Evolutionary conservation across 2,329 filamentous ascomycete genomes (phyloP), one percentile per base, ranked within the genome.

Genomic region (Venturia effusa): DNA sequence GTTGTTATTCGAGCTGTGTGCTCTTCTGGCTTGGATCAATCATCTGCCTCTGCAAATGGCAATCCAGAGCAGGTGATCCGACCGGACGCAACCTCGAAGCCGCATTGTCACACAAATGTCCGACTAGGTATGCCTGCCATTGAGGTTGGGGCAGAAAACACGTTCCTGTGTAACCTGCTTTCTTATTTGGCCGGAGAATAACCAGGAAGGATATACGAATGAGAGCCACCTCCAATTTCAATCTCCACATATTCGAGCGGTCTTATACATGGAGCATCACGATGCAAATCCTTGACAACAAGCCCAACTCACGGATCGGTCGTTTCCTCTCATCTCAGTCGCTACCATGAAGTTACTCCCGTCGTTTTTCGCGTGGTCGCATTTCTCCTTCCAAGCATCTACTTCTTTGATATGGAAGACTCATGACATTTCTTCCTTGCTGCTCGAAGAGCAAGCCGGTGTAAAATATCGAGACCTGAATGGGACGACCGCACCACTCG

Each of bases 351-450:
- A 57, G 34, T 57, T 57, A 34, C 34, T 57, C 37, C 59, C 15
- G 7, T 60, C 59, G 1, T 41, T 17, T 43, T 19, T 40, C 17
- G 37, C 59, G 7, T 27, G 24, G 1, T 41, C 59, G 11, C 27
- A 24, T 19, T 27, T 45, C 17, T 48, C 40, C 17, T 30, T 40
- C 1, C 13, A 32, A 17, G 11, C 32, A 41, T 41, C 37, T 22
- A 57, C 59, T 15, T 37, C 39, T 4, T 27, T 64, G 22, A 41
- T 6, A 32, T 64, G 57, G 55, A 64, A 63, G 24, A 61, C 55
- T 15, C 59, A 61, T n/a, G 62, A 64, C 59, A 43, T 64, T 13
- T 64, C 62, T 32, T 64, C 62, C 27, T 39, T 64, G 11, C 54
- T 61, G 1, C 8, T 64, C 4, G 54, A 61, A 24, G 62, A 64